Base-by-base conservation (phyloP, 352 stramenopile genomes). In the Globisporangium parvum region DNA sequence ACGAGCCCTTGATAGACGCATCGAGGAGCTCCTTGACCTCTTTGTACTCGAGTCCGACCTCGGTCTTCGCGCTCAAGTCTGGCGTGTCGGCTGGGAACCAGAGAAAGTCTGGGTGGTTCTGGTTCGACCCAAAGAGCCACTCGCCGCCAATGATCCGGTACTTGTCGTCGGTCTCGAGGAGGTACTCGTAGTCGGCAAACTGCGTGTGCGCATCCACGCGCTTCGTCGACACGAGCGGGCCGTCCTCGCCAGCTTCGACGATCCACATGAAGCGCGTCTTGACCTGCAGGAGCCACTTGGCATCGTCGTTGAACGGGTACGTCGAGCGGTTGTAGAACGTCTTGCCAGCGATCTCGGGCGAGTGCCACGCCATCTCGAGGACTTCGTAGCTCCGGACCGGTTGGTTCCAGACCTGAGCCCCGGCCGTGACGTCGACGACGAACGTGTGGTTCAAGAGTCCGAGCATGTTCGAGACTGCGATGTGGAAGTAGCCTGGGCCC, bases 261-360 rank as follows among this genome's bases (percentile, higher is more conserved):
- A 86, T 69, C 69, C 71, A 86, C 33, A 63, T 68, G 6, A 86
- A 61, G 55, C 47, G 68, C 15, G 58, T 69, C 48, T 73, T 58
- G 2, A 81, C 65, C 53, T 79, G 84, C 61, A 68, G 53, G 3
- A 35, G 31, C 31, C 10, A 11, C 31, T 35, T 35, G 3, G 31
- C 31, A 0, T 35, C 31, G 31, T 6, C 10, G 31, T 35, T 35
- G 31, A 35, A 35, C 31, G 31, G 31, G 3, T 6, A 35, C 31
- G 5, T 35, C 10, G 31, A 35, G 10, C 3, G 5, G 10, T 6
- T 35, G 5, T 6, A 11, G 31, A 2, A 6, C 31, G 9, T 6
- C 31, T 35, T 35, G n/a, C n/a, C n/a, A n/a, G n/a, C n/a, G n/a
- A n/a, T 6, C 31, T 35, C 10, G 31, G 10, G 31, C 31, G 31